Percentiles rank a stretch among this genome's conserved stretches.
Evolutionary conservation across 257 asterid species (phyloP).

Genomic region (Knoxia roxburghii): DNA sequence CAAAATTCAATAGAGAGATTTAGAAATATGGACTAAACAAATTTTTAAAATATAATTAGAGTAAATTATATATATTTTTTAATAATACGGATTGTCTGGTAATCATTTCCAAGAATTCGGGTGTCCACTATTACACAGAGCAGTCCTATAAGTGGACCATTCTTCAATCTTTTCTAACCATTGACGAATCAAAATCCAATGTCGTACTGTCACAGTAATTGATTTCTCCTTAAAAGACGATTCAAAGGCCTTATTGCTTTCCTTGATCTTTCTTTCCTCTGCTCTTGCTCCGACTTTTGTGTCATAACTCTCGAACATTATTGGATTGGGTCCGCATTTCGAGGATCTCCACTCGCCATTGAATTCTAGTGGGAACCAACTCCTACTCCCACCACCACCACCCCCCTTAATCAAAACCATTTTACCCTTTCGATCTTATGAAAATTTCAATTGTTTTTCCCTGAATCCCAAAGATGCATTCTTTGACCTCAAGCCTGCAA

Average conservation of each 20-base stretch:
- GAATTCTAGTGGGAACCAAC: background rate
- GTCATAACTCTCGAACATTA: background rate
- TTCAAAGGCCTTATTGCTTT: too few species aligned
- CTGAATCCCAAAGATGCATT: conserved; percentile 22
- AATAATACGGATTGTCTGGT: too few species aligned
- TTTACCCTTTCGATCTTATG: background rate
- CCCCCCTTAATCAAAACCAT: background rate
- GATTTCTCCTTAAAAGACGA: background rate
- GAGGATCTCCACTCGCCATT: conserved; percentile 40
- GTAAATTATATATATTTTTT: too few species aligned
- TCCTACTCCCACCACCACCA: background rate
- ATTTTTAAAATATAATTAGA: too few species aligned
- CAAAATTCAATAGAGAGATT: too few species aligned
- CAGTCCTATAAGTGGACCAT: background rate
- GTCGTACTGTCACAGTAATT: background rate
- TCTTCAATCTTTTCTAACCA: background rate
- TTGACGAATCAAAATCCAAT: background rate
- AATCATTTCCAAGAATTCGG: background rate
- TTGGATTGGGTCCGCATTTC: conserved; percentile 26
- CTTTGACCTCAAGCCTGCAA: conserved; percentile 8
- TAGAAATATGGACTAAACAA: too few species aligned
- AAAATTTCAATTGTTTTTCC: background rate
- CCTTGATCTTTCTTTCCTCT: background rate
- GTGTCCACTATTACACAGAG: background rate
- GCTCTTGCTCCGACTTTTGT: background rate